phyloP scores from a whole-genome alignment of 2,329 filamentous ascomycete genomes.

The Fusarium sp. region DNA sequence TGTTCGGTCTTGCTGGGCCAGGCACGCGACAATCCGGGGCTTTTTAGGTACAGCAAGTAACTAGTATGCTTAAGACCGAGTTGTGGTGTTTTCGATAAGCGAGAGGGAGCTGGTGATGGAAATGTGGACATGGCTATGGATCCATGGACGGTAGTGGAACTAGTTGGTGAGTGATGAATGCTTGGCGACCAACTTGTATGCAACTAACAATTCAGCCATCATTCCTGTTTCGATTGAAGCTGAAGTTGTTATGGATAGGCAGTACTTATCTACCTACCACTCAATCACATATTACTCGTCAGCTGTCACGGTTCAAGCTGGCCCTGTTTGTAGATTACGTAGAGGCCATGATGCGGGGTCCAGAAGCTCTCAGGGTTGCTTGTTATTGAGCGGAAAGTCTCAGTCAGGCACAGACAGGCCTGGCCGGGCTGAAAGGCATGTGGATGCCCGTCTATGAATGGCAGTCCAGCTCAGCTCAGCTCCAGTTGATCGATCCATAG shows the following conservation, averaged over 20 bases:
- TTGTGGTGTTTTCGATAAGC: conserved; percentile 1
- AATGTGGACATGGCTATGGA: conserved; percentile 2
- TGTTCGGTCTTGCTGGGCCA: background rate
- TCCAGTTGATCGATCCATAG: conserved; percentile 12
- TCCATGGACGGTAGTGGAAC: background rate
- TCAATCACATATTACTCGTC: background rate
- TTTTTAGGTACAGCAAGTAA: background rate
- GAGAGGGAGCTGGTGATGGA: background rate
- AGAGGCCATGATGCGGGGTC: conserved; percentile 2
- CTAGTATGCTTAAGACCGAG: background rate
- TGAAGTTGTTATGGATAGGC: background rate
- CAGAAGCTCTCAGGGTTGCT: conserved; percentile 4
- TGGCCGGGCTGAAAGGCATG: background rate
- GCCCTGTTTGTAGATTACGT: background rate
- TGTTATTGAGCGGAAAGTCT: background rate
- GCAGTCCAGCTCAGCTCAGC: background rate
- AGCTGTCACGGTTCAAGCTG: background rate
- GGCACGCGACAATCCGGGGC: conserved; percentile 1
- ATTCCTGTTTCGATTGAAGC: background rate
- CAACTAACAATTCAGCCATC: background rate
- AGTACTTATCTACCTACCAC: background rate
- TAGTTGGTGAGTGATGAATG: background rate
- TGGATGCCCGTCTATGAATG: background rate
- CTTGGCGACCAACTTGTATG: background rate
- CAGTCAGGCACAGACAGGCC: background rate